Conservation (phyloP, 495 filamentous ascomycete species). For the Podospora bellae-mahoneyi region DNA sequence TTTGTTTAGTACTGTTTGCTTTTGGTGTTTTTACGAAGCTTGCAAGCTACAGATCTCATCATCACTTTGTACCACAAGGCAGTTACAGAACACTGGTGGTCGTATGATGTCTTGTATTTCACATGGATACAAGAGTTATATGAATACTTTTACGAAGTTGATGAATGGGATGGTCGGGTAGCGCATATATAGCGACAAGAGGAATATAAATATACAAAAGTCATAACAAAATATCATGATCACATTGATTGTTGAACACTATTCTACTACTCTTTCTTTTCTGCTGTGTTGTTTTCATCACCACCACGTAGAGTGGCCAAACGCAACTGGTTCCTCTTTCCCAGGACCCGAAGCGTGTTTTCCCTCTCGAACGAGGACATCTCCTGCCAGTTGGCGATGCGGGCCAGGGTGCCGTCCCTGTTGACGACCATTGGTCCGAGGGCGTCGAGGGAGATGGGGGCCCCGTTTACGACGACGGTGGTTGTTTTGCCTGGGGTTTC, state of each 20-base stretch:
- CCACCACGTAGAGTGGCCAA: slow-evolving; percentile 50
- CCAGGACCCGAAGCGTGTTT: slow-evolving; percentile 60
- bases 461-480: slow-evolving; percentile 50
- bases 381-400: slow-evolving; percentile 64
- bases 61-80: not conserved
- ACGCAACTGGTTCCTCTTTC: slow-evolving; percentile 60
- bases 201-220: no score
- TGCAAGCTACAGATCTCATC: not conserved
- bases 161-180: no score
- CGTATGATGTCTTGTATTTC: no score
- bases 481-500: slow-evolving; percentile 27
- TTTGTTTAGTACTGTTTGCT: not conserved
- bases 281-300: not conserved
- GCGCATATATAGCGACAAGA: no score
- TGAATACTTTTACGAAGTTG: no score
- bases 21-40: not conserved
- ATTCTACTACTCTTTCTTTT: not conserved
- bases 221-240: no score
- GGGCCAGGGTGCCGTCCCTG: slow-evolving; percentile 59
- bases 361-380: slow-evolving; percentile 61
- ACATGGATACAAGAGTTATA: no score
- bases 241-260: not conserved
- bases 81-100: no score
- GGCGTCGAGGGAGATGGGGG: slow-evolving; percentile 52
- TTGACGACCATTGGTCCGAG: slow-evolving; percentile 69